These are phyloP conservation scores for Heritiera littoralis DNA, from an alignment of 345 rosid species.

Conservation along the genomic window DNA sequence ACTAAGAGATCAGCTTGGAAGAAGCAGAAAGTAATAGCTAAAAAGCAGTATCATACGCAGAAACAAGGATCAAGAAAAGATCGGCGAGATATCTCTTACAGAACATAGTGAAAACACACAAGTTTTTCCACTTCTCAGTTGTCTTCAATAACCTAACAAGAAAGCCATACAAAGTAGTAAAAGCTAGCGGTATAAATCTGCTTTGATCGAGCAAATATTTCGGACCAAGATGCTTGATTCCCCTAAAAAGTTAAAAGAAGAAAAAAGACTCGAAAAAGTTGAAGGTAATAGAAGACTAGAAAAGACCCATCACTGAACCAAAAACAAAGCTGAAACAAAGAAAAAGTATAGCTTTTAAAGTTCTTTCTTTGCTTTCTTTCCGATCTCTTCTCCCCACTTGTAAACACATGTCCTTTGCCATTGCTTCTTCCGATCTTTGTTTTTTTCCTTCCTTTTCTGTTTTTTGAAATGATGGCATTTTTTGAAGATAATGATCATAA, in stretches of 20 bases:
- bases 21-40: neutral
- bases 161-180: constrained; percentile 2
- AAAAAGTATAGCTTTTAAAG: neutral
- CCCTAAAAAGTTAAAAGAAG: constrained; percentile 19
- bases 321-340: constrained; percentile 6
- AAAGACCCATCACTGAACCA: constrained; percentile 17
- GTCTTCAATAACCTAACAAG: neutral
- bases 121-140: neutral
- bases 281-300: neutral
- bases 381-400: neutral
- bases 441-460: neutral
- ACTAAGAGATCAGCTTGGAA: neutral
- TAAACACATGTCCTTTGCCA: neutral
- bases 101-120: neutral
- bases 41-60: neutral
- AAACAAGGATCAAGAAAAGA: neutral
- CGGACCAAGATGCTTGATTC: constrained; percentile 60
- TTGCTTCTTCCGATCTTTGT: neutral
- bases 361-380: neutral
- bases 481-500: constrained; percentile 11
- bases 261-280: constrained; percentile 4
- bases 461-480: constrained; percentile 14
- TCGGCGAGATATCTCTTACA: neutral
- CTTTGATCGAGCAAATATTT: constrained; percentile 26
- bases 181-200: constrained; percentile 6